A percentile compares a stretch with the other conserved stretches of the same genome.
These are phyloP conservation scores for Azolla pinnata DNA, from an alignment of 75 land plant genomes.

Conservation along the genomic window DNA sequence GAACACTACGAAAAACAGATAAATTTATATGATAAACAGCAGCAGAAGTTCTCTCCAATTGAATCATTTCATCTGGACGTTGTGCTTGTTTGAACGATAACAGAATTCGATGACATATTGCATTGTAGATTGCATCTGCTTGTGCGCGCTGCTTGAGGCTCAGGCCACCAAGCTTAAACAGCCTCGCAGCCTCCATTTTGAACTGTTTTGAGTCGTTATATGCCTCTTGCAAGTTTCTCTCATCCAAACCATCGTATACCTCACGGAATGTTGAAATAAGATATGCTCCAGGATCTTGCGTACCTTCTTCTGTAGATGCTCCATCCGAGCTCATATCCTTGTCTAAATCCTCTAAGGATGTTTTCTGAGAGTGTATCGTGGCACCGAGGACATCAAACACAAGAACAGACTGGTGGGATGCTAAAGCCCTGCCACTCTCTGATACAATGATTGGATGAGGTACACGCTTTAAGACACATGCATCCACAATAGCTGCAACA, in stretches of 20 bases:
- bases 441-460: constrained; percentile 31
- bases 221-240: constrained; percentile 21
- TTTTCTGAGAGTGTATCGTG: no score
- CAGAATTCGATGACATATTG: constrained; percentile 23
- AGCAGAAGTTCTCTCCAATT: constrained; percentile 15
- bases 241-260: constrained; percentile 19
- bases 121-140: constrained; percentile 31
- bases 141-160: constrained; percentile 43
- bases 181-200: constrained; percentile 19
- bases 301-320: no score
- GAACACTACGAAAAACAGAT: constrained; percentile 37
- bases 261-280: constrained; percentile 27
- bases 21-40: constrained; percentile 35
- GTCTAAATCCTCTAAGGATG: no score
- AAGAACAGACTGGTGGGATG: constrained; percentile 39
- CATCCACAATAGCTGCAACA: constrained; percentile 36
- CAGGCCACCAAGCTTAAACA: constrained; percentile 34
- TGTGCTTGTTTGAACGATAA: constrained; percentile 13
- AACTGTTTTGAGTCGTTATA: constrained; percentile 42
- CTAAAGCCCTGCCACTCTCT: constrained; percentile 45
- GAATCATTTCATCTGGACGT: constrained; percentile 24
- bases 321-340: no score
- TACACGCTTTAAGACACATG: constrained; percentile 36
- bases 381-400: constrained; percentile 41
- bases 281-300: constrained; percentile 37